Evolutionary conservation across 345 rosid species (phyloP), one percentile per base, ranked within the genome.

Genomic region (Camelina laxa): DNA sequence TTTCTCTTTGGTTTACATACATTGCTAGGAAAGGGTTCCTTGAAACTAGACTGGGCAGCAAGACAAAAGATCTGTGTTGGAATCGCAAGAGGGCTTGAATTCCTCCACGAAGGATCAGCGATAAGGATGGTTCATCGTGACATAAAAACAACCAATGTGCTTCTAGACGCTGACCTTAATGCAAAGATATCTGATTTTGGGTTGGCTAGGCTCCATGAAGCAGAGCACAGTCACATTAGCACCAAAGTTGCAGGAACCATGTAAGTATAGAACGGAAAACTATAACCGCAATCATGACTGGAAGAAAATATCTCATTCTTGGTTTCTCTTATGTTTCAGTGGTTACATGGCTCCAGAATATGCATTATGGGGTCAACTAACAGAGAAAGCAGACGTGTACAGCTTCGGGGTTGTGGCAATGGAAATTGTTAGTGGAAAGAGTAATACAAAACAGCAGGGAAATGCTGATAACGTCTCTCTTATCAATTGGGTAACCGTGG

Each of bases 121-220:
- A 65, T 87, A 56, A 86, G 71, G 61, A 86, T 89, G 65, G 84
- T 89, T 59, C 95, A 87, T 53, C 81, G 90, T 54, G 93, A 88
- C 71, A 88, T 88, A 54, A 88, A 88, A 77, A 82, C 79, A 44
- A 80, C 85, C 3, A 89, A 89, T 57, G 83, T 87, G 33, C 84
- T 87, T 17, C 85, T 89, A 15, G 88, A 89, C 21, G 48, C 19
- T 0, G 76, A 84, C 38, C 67, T 87, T 4, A 89, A 84, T 62
- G 81, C 94, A 7, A 89, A 84, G 65, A 89, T 89, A 72, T 89
- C 91, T 0, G 95, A 89, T 53, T 89, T 89, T 64, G 95, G 90
- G 14, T 69, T 89, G 77, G 91, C 95, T 65, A 84, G 82, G 73
- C 85, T 84, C 21, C 44, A 83, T 17, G 84, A 81, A 21, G 84